phyloP scores from a whole-genome alignment of 352 stramenopile species.

The Globisporangium spinosum region DNA sequence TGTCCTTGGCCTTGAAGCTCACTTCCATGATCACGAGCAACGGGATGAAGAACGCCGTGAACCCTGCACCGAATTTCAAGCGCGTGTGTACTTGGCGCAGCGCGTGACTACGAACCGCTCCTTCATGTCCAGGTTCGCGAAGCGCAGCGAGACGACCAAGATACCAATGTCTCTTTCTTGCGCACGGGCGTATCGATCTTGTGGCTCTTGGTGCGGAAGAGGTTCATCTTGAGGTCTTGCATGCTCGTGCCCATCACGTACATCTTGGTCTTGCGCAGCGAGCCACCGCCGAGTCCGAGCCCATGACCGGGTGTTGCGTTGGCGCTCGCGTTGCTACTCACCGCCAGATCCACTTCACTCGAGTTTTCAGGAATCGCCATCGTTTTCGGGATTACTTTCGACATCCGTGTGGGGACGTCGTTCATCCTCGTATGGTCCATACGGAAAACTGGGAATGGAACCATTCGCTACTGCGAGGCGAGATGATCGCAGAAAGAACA shows the following conservation, averaged over 20 bases:
- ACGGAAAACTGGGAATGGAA: conserved; percentile 71
- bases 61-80: conserved; percentile 64
- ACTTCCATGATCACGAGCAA: conserved; percentile 85
- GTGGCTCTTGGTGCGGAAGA: conserved; percentile 46
- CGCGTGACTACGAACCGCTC: conserved; percentile 46
- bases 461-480: conserved; percentile 30
- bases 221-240: conserved; percentile 70
- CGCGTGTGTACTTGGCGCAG: conserved; percentile 68
- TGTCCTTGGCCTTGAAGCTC: conserved; percentile 72
- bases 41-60: conserved; percentile 82
- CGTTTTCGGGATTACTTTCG: conserved; percentile 73
- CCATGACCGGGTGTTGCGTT: conserved; percentile 5
- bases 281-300: conserved; percentile 10
- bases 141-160: conserved; percentile 63
- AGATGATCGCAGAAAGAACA: background rate
- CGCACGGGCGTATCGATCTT: conserved; percentile 26
- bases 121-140: conserved; percentile 70
- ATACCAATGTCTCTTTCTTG: conserved; percentile 81
- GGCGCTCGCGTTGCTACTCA: conserved; percentile 33
- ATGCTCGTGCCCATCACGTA: conserved; percentile 50
- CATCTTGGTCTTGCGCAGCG: conserved; percentile 37
- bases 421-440: conserved; percentile 77
- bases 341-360: conserved; percentile 23
- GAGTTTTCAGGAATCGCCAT: conserved; percentile 21
- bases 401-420: conserved; percentile 61